These are phyloP conservation scores for Phoenix roebelenii DNA, from an alignment of 176 grass and related monocot genomes.

Conservation along the genomic window DNA sequence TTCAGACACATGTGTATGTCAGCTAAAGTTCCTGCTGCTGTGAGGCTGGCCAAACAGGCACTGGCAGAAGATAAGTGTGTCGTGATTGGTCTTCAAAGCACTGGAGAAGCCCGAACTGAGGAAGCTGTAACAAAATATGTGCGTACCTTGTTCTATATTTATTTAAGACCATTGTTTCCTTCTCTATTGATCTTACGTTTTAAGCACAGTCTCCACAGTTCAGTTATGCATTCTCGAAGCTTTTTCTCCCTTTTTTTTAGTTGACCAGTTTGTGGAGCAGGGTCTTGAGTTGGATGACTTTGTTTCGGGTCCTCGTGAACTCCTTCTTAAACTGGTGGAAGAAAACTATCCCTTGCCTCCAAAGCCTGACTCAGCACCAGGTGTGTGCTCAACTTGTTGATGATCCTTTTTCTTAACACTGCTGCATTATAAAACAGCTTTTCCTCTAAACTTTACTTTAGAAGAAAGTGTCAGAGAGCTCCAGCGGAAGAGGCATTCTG, in stretches of 20 bases:
- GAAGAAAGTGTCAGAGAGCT: conserved; percentile 68
- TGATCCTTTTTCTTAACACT: not conserved
- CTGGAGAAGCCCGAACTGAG: conserved; percentile 95
- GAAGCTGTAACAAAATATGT: conserved; percentile 98
- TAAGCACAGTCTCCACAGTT: not conserved
- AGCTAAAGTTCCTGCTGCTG: conserved; percentile 83
- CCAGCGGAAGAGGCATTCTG: conserved; percentile 72
- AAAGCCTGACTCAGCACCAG: conserved; percentile 45
- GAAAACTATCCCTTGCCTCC: conserved; percentile 87
- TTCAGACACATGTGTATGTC: conserved; percentile 99
- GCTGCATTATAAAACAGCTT: conserved; percentile 7
- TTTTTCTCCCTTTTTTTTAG: conserved; percentile 12
- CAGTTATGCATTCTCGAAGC: not conserved
- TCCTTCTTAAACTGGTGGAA: conserved; percentile 92
- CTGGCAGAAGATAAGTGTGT: conserved; percentile 79
- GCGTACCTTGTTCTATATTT: conserved; percentile 8
- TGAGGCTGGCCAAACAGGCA: conserved; percentile 71
- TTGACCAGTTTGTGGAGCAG: conserved; percentile 29
- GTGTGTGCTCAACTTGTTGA: not conserved
- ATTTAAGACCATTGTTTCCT: not conserved
- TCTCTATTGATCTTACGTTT: not conserved
- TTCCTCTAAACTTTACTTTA: conserved; percentile 6
- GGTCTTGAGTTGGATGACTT: conserved; percentile 98
- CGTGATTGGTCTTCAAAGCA: conserved; percentile 97
- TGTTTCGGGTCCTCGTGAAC: conserved; percentile 91